phyloP scores from a whole-genome alignment of 2,329 filamentous ascomycete species.

The Neurospora sp. region DNA sequence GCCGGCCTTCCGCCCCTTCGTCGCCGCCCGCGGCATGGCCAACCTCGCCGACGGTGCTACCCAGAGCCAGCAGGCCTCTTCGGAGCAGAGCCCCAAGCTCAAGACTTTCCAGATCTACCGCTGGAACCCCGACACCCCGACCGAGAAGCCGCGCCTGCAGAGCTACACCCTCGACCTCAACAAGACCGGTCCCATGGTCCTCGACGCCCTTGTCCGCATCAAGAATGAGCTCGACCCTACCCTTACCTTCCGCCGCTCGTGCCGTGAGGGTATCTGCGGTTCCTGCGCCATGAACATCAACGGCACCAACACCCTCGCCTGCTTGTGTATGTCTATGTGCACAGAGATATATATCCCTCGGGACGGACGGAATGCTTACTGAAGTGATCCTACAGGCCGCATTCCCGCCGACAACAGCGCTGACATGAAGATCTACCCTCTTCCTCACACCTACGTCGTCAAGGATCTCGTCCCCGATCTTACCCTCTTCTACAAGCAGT shows the following conservation, averaged over 20 bases:
- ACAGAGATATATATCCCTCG: background rate
- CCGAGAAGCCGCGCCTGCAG: slow-evolving; percentile 92
- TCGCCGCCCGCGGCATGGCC: slow-evolving; percentile 18
- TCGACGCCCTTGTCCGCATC: slow-evolving; percentile 93
- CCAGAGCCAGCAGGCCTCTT: slow-evolving; percentile 46
- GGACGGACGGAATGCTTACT: background rate
- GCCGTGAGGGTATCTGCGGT: slow-evolving; percentile 96
- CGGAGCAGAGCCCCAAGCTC: slow-evolving; percentile 52
- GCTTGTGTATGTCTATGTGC: slow-evolving; percentile 61
- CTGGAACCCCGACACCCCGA: slow-evolving; percentile 91
- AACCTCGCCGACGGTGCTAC: slow-evolving; percentile 26
- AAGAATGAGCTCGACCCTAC: slow-evolving; percentile 99
- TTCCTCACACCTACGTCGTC: slow-evolving; percentile 97
- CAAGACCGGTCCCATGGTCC: slow-evolving; percentile 98
- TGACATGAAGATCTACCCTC: slow-evolving; percentile 91
- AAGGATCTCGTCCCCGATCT: slow-evolving; percentile 97
- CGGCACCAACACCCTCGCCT: slow-evolving; percentile 94
- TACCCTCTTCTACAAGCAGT: slow-evolving; percentile 99
- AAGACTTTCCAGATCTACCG: slow-evolving; percentile 99
- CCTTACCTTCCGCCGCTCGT: slow-evolving; percentile 89
- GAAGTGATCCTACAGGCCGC: slow-evolving; percentile 52
- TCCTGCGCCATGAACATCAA: slow-evolving; percentile 99
- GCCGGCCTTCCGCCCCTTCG: slow-evolving; percentile 25
- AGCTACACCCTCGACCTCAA: slow-evolving; percentile 90
- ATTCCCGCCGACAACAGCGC: slow-evolving; percentile 75